Base-by-base conservation (phyloP, 352 stramenopile species). In the Bremia lactucae region DNA sequence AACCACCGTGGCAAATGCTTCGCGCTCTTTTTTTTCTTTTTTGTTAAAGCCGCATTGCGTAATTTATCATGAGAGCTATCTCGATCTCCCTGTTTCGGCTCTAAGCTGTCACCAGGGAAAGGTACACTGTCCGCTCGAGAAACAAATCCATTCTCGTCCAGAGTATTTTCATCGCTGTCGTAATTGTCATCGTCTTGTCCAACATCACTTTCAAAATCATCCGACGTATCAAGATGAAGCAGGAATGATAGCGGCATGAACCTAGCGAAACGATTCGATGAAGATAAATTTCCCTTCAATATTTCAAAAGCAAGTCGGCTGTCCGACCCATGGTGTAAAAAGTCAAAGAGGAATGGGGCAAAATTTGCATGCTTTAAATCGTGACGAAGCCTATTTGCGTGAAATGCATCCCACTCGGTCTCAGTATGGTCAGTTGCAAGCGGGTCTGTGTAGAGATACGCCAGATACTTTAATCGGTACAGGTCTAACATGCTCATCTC, bases 221-320 rank as follows among this genome's bases (percentile, higher is more conserved):
- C 74, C 21, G 70, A 83, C 6, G 72, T 87, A 29, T 89, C 72
- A 1, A 72, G 70, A 9, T 78, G 84, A 16, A 90, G 41, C 31
- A 90, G 37, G 36, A 90, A 90, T 16, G 77, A 87, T 11, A 87
- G 57, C 1, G 77, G 77, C 57, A 90, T 72, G 29, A 80, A 90
- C 38, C 68, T 68, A 5, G 71, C 77, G 31, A 90, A 90, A 10
- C 75, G 63, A 44, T 90, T 87, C 4, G 74, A 86, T 1, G 75
- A 87, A 23, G 77, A 87, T 18, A 87, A 80, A 6, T 68, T 85
- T 22, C 77, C 77, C 38, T 78, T 80, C 52, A 78, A 72, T 16
- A 87, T 69, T 44, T 86, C 77, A 20, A 77, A 37, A 7, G 76
- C 69, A 21, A 89, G 43, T 22, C 73, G 66, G 31, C 65, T 73